These are phyloP conservation scores for Lepidopterella palustris DNA, from an alignment of 495 filamentous ascomycete species.

Conservation along the genomic window DNA sequence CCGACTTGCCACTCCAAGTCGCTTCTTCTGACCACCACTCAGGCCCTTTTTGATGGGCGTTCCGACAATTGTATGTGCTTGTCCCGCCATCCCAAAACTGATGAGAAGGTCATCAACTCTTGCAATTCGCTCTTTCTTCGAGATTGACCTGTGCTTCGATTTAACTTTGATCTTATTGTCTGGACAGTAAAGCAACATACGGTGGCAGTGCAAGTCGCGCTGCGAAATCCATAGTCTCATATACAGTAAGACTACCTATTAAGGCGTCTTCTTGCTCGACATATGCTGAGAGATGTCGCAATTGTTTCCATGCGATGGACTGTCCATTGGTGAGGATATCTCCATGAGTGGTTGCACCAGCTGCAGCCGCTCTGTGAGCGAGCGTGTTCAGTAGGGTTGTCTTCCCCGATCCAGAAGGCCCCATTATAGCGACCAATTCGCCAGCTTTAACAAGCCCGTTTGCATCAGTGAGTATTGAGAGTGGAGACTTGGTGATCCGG, in stretches of 20 bases:
- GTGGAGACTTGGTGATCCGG: no score
- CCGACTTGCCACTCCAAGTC: constrained; percentile 34
- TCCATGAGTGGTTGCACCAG: constrained; percentile 33
- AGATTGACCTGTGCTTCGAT: no score
- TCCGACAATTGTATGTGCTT: constrained; percentile 36
- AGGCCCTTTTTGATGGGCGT: constrained; percentile 24
- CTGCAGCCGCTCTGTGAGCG: constrained; percentile 29
- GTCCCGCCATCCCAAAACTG: no score
- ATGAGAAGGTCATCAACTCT: no score
- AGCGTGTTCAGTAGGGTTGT: constrained; percentile 36
- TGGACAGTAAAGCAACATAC: no score
- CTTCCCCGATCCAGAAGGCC: constrained; percentile 33
- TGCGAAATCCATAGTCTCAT: constrained; percentile 19
- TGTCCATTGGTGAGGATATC: constrained; percentile 34
- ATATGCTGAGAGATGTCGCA: no score
- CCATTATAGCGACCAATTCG: constrained; percentile 33
- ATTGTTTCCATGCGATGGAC: no score
- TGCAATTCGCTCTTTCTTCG: no score
- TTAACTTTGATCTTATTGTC: no score
- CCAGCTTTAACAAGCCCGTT: constrained; percentile 32
- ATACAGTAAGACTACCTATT: constrained; percentile 12
- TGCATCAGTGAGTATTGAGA: constrained; percentile 30
- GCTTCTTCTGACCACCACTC: constrained; percentile 40
- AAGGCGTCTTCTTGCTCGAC: no score
- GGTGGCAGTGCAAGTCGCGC: no score